Evolutionary conservation across 1,284 basidiomycete species (phyloP).

Genomic region (Butyriboletus appendiculatus): DNA sequence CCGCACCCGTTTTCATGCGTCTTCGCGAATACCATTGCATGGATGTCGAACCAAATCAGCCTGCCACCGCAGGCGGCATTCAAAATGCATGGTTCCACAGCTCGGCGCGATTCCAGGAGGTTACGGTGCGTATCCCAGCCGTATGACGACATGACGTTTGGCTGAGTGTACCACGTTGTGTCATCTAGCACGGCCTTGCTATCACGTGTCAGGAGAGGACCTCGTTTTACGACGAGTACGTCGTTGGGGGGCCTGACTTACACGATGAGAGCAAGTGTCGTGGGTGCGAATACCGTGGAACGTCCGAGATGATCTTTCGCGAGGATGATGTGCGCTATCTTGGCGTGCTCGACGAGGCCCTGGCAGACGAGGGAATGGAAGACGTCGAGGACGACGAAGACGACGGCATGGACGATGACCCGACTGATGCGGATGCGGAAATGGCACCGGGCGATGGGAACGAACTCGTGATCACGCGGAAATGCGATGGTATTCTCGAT

Average conservation of each 20-base stretch:
- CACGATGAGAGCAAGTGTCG: conserved; percentile 46
- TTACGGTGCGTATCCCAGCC: conserved; percentile 26
- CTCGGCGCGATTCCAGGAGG: conserved; percentile 28
- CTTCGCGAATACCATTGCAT: conserved; percentile 57
- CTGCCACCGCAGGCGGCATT: conserved; percentile 45
- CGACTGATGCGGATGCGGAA: conserved; percentile 25
- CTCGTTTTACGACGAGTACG: conserved; percentile 39
- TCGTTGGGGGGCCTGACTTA: conserved; percentile 37
- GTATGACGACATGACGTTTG: not conserved
- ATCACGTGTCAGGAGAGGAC: conserved; percentile 26
- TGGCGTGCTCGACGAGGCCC: not conserved
- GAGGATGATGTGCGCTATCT: conserved; percentile 29
- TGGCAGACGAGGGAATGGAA: conserved; percentile 13
- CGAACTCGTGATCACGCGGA: conserved; percentile 31
- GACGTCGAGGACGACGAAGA: conserved; percentile 25
- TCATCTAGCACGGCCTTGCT: conserved; percentile 24
- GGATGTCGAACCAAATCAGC: conserved; percentile 36
- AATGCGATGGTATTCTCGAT: conserved; percentile 56
- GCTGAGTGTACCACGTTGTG: not conserved
- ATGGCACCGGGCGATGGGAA: conserved; percentile 18
- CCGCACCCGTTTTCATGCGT: conserved; percentile 53
- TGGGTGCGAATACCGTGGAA: conserved; percentile 35
- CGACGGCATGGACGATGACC: conserved; percentile 28
- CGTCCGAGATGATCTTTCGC: conserved; percentile 31
- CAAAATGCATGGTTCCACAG: conserved; percentile 56